Base-by-base conservation (phyloP, 306 rosid species). In the Cyamopsis tetragonoloba region DNA sequence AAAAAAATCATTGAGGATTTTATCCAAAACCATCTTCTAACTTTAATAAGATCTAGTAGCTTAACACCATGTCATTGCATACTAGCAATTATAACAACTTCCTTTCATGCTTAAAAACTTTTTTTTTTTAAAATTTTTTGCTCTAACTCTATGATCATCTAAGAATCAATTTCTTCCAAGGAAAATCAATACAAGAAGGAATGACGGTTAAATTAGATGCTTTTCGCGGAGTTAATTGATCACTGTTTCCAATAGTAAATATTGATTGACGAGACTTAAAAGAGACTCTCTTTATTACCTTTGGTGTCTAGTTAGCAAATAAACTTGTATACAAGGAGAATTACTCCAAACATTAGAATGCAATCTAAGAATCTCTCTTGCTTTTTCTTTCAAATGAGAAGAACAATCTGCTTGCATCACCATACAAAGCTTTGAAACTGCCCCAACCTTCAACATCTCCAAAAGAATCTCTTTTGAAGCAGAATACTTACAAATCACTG, bases 381-480 rank as follows among this genome's bases (percentile, higher is more conserved):
- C 84, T 57, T 82, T 92, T 5, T 85, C 86, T 77, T 89, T 92
- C 76, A 89, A 66, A 72, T 65, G 74, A 0, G 68, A 17, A n/a
- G 70, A 85, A 76, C 95, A 84, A 43, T 79, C 78, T 0, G 89
- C 85, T 64, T 92, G 96, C 83, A 92, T 79, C 42, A 92, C 77
- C 95, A 89, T 85, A 80, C 91, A 87, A 68, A 92, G 92, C 85
- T 89, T 89, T 2, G 98, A 56, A 73, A 92, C 92, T 0, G 89
- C 86, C 27, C 96, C 98, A 35, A 87, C 86, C 54, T 69, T 74
- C 73, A 92, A 47, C 98, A 92, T 89, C 83, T 92, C 96, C 18
- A 4, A 12, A 77, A 87, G 72, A 12, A 84, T 82, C 2, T 66
- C 84, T 3, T 55, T 54, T 0, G 78, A 77, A 1, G 74, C 86